These are phyloP conservation scores for Paecilomyces dactylethromorphus DNA, from an alignment of 2,329 filamentous ascomycete genomes.

Conservation along the genomic window DNA sequence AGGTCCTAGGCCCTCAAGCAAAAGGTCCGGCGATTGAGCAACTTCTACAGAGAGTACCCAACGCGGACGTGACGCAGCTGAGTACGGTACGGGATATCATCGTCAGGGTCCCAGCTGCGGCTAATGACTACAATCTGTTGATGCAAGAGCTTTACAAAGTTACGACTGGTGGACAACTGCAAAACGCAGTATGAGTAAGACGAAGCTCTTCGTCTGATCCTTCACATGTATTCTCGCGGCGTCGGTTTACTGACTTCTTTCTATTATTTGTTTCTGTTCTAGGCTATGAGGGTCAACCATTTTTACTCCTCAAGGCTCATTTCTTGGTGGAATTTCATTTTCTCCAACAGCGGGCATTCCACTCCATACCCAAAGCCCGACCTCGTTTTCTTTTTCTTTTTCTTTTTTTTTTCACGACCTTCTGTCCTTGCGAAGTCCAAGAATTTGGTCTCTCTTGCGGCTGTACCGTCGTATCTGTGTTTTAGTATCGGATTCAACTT, in stretches of 20 bases:
- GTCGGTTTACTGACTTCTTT: slow-evolving; percentile 7
- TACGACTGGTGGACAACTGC: slow-evolving; percentile 25
- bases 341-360: background rate
- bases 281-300: background rate
- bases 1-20: slow-evolving; percentile 59
- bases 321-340: background rate
- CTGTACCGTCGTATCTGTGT: background rate
- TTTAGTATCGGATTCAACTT: background rate
- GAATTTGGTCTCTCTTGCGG: background rate
- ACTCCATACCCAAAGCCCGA: background rate
- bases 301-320: background rate
- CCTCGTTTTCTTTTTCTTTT: background rate
- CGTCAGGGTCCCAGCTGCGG: slow-evolving; percentile 57
- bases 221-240: slow-evolving; percentile 10
- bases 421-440: background rate
- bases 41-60: slow-evolving; percentile 60
- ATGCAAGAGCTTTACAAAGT: slow-evolving; percentile 35
- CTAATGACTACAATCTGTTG: slow-evolving; percentile 48
- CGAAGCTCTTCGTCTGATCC: background rate
- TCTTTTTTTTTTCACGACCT: background rate
- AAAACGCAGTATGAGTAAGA: slow-evolving; percentile 10
- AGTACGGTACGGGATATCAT: slow-evolving; percentile 64
- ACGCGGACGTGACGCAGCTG: slow-evolving; percentile 67
- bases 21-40: slow-evolving; percentile 61
- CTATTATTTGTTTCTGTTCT: background rate